Evolutionary conservation across 768 basidiomycete species (phyloP), one percentile per base, ranked within the genome.

Genomic region (Suillus hirtellus): DNA sequence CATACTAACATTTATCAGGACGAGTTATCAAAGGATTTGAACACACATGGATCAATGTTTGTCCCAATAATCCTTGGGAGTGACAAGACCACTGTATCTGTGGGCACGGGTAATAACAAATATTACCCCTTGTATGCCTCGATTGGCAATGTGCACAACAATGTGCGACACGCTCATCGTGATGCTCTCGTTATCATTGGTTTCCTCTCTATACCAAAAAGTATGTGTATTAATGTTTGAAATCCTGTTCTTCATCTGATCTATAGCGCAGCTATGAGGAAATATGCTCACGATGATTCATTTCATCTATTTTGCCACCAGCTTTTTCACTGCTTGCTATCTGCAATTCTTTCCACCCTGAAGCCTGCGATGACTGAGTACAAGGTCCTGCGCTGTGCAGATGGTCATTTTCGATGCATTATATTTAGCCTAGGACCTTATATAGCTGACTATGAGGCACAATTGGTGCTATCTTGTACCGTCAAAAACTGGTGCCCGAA

Each of bases 341-440:
- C 31, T 31, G 31, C 31, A 31, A 31, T 31, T 35, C 35, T 35
- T 35, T 8, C 35, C 35, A 35, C 35, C 35, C 9, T 35, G 35
- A 35, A 35, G 35, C 35, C 35, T 35, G 35, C 1, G 9, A 35
- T 35, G 35, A 35, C 35, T 9, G 1, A 35, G 35, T 35, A 35
- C 35, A 1, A 35, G 35, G 35, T 35, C 35, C 35, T 35, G 9
- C 7, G 9, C 12, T 79, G 72, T 49, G 64, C 63, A 1, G 78
- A 80, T 67, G 73, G 75, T 2, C 70, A 76, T 63, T 76, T 64
- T 60, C 68, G 67, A 2, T 61, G 66, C 5, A 71, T 62, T 2
- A 70, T 80, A 21, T 79, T 73, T 67, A 70, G 72, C 1, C 55
- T 81, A 10, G 77, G 77, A 1, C 72, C 77, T 1, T 77, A 78